Evolutionary conservation across 2,329 filamentous ascomycete species (phyloP).

Genomic region (Aureobasidium namibiae): DNA sequence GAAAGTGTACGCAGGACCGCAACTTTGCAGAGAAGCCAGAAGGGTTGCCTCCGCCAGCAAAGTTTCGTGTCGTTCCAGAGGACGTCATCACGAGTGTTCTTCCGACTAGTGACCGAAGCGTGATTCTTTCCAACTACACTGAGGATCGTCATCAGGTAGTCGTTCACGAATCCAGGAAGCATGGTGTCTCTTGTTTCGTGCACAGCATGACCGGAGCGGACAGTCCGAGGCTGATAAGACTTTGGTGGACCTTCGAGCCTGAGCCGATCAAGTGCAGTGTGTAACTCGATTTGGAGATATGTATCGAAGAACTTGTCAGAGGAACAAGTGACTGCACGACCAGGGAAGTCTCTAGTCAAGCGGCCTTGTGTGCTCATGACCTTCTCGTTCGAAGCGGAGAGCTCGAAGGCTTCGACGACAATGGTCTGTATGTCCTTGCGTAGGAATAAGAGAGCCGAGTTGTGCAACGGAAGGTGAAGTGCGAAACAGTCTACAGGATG

Average conservation of each 20-base stretch:
- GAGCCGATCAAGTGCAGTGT: neutral
- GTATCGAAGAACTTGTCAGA: constrained; percentile 28
- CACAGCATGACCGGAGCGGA: constrained; percentile 43
- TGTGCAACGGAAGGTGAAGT: constrained; percentile 4
- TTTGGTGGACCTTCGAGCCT: neutral
- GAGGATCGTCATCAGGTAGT: constrained; percentile 53
- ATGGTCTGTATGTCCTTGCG: constrained; percentile 20
- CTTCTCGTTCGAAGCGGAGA: constrained; percentile 44
- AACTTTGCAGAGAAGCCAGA: constrained; percentile 57
- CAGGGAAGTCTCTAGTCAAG: constrained; percentile 54
- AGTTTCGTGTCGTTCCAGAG: constrained; percentile 23
- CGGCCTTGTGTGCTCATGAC: constrained; percentile 46
- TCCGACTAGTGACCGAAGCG: constrained; percentile 36
- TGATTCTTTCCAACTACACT: constrained; percentile 42
- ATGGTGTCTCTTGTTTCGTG: constrained; percentile 51
- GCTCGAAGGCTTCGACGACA: constrained; percentile 55
- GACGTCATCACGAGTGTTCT: constrained; percentile 54
- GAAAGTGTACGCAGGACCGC: constrained; percentile 45
- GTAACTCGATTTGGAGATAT: constrained; percentile 9
- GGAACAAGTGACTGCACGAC: constrained; percentile 42
- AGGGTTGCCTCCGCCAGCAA: constrained; percentile 56
- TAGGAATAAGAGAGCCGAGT: neutral
- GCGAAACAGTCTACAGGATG: neutral
- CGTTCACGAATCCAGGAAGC: constrained; percentile 49
- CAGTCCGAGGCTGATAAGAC: constrained; percentile 17